These are phyloP conservation scores for Canavalia gladiata DNA, from an alignment of 306 rosid genomes.

Conservation along the genomic window DNA sequence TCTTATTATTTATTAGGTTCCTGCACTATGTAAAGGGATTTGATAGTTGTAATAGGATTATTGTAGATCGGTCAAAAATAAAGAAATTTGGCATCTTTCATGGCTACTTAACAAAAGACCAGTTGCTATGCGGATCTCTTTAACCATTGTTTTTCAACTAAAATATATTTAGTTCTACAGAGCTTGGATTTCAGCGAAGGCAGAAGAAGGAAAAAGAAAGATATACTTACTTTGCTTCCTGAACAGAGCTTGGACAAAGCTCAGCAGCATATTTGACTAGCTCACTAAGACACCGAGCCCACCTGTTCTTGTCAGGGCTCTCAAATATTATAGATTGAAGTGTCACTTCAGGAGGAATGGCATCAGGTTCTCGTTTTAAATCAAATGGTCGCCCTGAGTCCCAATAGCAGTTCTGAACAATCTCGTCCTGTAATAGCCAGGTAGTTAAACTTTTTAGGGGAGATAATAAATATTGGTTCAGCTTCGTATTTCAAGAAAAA, in stretches of 20 bases:
- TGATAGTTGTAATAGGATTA: conserved; percentile 27
- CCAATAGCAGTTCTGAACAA: conserved; percentile 96
- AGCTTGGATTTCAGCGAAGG: conserved; percentile 35
- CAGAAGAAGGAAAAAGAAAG: conserved; percentile 28
- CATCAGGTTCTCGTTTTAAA: conserved; percentile 94
- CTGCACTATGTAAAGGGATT: conserved; percentile 30
- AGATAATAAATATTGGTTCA: neutral
- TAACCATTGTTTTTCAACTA: conserved; percentile 7
- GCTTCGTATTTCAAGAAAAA: no score
- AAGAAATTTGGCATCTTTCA: conserved; percentile 22
- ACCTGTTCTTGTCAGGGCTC: conserved; percentile 96
- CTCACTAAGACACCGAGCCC: conserved; percentile 99
- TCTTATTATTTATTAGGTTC: conserved; percentile 14
- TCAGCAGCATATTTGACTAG: conserved; percentile 93
- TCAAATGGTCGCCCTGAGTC: conserved; percentile 96
- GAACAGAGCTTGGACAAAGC: conserved; percentile 95
- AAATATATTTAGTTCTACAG: conserved; percentile 32
- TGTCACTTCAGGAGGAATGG: conserved; percentile 89
- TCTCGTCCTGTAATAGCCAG: conserved; percentile 83
- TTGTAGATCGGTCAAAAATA: neutral
- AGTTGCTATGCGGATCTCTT: conserved; percentile 19
- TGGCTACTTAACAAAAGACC: conserved; percentile 37
- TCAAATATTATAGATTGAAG: conserved; percentile 98
- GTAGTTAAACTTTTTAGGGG: conserved; percentile 38
- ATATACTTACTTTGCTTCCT: conserved; percentile 83